Base-by-base conservation (phyloP, 108 stramenopile species). In the Nitzschia sp. region DNA sequence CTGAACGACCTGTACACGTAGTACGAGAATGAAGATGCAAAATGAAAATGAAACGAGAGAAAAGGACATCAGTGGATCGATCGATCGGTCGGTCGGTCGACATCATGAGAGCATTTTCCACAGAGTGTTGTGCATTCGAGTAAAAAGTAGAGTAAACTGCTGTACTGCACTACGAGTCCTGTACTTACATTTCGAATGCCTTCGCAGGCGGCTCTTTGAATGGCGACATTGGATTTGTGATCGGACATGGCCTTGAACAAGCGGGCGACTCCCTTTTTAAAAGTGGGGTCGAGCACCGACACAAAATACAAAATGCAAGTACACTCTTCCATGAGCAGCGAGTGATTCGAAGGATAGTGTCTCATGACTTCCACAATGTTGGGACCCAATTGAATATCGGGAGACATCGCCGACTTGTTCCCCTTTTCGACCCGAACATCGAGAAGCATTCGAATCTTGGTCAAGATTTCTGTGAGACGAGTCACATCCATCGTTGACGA, bases 121-220 rank as follows among this genome's bases (percentile, higher is more conserved):
- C n/a, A n/a, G n/a, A n/a, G n/a, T n/a, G n/a, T n/a, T n/a, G n/a
- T n/a, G n/a, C n/a, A n/a, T n/a, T n/a, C n/a, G n/a, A n/a, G n/a
- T n/a, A n/a, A n/a, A n/a, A n/a, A n/a, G n/a, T n/a, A n/a, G n/a
- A n/a, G n/a, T n/a, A n/a, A n/a, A n/a, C n/a, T n/a, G n/a, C n/a
- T n/a, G n/a, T n/a, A n/a, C n/a, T n/a, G n/a, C n/a, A n/a, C n/a
- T n/a, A n/a, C n/a, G n/a, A n/a, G n/a, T n/a, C n/a, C n/a, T n/a
- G n/a, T n/a, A n/a, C n/a, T n/a, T n/a, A n/a, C n/a, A 13, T 66
- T 66, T n/a, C 73, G 73, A 53, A 75, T 75, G n/a, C 59, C 73
- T 11, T 67, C 73, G 48, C 63, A 68, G 25, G 64, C 50, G 35
- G 73, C 73, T 33, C 64, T 36, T 67, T 75, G 73, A 54, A 68